Evolutionary conservation across 176 grass and related monocot species (phyloP).

Genomic region (Thalia dealbata): DNA sequence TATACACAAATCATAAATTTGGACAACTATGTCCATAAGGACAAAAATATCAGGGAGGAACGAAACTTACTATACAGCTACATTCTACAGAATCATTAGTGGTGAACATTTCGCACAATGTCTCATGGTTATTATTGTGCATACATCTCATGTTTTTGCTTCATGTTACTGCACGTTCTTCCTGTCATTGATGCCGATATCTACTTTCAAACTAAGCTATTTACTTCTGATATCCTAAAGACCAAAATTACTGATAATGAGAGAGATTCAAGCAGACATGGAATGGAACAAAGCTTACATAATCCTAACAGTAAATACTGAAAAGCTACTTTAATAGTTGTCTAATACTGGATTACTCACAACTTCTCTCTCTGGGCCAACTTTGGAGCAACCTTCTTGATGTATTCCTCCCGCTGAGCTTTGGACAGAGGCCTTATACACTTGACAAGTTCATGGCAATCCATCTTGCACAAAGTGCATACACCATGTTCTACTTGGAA

Average conservation of each 20-base stretch:
- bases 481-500: conserved; percentile 80
- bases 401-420: conserved; percentile 45
- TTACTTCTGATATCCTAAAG: no score
- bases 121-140: no score
- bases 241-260: neutral
- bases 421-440: conserved; percentile 50
- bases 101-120: no score
- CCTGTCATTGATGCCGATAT: no score
- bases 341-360: conserved; percentile 29
- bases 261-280: neutral
- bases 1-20: neutral
- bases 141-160: no score
- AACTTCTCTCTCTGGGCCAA: conserved; percentile 67
- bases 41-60: neutral
- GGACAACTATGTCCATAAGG: neutral
- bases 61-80: neutral
- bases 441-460: conserved; percentile 72
- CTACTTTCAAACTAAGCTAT: no score
- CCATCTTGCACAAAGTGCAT: conserved; percentile 70
- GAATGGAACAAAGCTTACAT: neutral
- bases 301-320: neutral
- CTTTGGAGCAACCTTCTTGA: conserved; percentile 69
- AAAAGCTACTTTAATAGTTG: neutral
- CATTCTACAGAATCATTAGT: no score
- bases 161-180: no score